Evolutionary conservation across 768 basidiomycete genomes (phyloP).

Genomic region (Termitomyces sp.): DNA sequence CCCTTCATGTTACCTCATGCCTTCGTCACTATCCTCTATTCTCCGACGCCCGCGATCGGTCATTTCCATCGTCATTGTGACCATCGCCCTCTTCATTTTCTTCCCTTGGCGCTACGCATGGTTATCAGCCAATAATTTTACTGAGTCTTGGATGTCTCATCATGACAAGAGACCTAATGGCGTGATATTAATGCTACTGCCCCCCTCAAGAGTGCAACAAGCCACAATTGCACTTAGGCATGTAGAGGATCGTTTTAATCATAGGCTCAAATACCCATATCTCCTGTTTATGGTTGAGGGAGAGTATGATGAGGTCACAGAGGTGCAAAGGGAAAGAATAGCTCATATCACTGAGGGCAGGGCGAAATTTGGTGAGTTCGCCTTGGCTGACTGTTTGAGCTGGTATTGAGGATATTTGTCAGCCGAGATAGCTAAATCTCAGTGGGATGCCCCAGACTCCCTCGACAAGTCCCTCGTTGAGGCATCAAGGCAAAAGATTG

Average conservation of each 20-base stretch:
- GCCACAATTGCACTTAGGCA: slow-evolving; percentile 24
- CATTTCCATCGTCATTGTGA: not conserved
- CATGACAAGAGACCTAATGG: slow-evolving; percentile 16
- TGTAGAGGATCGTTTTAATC: slow-evolving; percentile 27
- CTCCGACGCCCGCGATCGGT: slow-evolving; percentile 7
- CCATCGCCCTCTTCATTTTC: slow-evolving; percentile 1
- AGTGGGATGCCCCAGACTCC: slow-evolving; percentile 21
- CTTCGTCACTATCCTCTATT: slow-evolving; percentile 6
- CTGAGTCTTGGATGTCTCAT: not conserved
- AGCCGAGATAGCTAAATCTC: slow-evolving; percentile 18
- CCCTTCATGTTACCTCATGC: not conserved
- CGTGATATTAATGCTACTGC: slow-evolving; percentile 25
- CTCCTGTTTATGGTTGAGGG: slow-evolving; percentile 25
- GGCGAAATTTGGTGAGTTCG: slow-evolving; percentile 22
- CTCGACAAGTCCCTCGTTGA: slow-evolving; percentile 20
- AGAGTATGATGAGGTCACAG: slow-evolving; percentile 18
- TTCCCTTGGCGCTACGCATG: not conserved
- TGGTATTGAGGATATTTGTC: slow-evolving; percentile 2
- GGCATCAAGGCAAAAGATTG: slow-evolving; percentile 20
- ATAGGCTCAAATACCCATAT: slow-evolving; percentile 25
- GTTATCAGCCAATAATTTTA: not conserved
- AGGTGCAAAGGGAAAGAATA: slow-evolving; percentile 21
- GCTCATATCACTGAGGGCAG: slow-evolving; percentile 23
- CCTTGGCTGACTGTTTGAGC: not conserved
- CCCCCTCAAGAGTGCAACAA: slow-evolving; percentile 22